Base-by-base conservation (phyloP, 306 rosid genomes). In the Potentilla sterilis region DNA sequence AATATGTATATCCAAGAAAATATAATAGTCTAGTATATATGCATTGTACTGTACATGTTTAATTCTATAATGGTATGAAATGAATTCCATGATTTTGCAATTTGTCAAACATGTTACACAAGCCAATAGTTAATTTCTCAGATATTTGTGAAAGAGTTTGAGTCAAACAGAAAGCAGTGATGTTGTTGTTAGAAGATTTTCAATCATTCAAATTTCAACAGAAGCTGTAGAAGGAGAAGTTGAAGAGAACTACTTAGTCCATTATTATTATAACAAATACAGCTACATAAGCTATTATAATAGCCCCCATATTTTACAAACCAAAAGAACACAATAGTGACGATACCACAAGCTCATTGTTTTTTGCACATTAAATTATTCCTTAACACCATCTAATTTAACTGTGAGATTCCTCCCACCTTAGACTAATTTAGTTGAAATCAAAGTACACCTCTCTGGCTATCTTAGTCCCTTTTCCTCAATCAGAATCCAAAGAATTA, bases 241-340 rank as follows among this genome's bases (percentile, higher is more conserved):
- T 43, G 77, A 74, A 58, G 58, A 43, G n/a, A 43, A 43, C 77
- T 67, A n/a, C 65, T 73, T 34, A 37, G 24, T 67, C 46, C 72
- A 69, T 62, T 28, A 75, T 69, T 66, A 80, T 80, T 15, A 82
- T 46, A 64, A 64, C 38, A 74, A 21, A 32, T 14, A 44, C 59
- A 38, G 72, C 67, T 75, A 80, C 69, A 69, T 51, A 28, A 69
- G 49, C 76, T 71, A 44, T 51, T 58, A 49, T 3, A 49, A 19
- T 48, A 79, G 87, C 74, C 59, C 87, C 84, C 41, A 43, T 77
- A 78, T 58, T 87, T 58, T 52, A 79, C 80, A 84, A 37, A 79
- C 72, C 73, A 79, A 69, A 79, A 69, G 61, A 66, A 72, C 65
- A 71, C 79, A 59, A 14, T 47, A 47, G 51, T 47, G 51, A 47